A percentile compares a stretch with the other conserved stretches of the same genome.
These are phyloP conservation scores for Lipomyces oligophaga DNA, from an alignment of 805 yeast genomes.

Conservation along the genomic window DNA sequence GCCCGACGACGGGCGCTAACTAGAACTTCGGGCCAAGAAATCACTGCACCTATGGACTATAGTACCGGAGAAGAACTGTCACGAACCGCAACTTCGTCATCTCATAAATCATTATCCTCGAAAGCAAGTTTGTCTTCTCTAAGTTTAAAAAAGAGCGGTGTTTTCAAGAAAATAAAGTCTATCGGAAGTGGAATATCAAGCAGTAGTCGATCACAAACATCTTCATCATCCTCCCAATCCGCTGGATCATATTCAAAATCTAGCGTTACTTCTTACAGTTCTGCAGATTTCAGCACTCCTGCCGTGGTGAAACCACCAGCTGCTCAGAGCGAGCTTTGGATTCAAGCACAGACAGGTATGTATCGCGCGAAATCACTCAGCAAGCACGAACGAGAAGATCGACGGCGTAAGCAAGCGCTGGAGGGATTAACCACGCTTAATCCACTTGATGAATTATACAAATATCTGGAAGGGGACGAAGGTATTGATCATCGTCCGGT, in stretches of 20 bases:
- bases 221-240: background rate
- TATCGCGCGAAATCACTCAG: constrained; percentile 70
- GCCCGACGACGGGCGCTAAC: constrained; percentile 58
- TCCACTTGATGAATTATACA: constrained; percentile 42
- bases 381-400: constrained; percentile 60
- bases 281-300: background rate
- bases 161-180: constrained; percentile 19
- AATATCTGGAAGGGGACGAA: constrained; percentile 31
- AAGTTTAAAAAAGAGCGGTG: constrained; percentile 33
- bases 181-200: constrained; percentile 10
- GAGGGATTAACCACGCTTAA: constrained; percentile 60
- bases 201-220: background rate
- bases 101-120: constrained; percentile 1
- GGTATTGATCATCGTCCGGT: constrained; percentile 28
- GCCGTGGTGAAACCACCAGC: constrained; percentile 5
- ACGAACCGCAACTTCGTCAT: constrained; percentile 9
- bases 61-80: constrained; percentile 13
- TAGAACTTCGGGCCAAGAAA: constrained; percentile 2
- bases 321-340: constrained; percentile 41
- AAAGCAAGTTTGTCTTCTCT: constrained; percentile 23
- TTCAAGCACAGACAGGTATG: constrained; percentile 55
- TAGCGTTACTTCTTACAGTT: constrained; percentile 8
- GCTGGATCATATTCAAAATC: background rate
- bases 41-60: background rate
- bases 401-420: constrained; percentile 59